These are phyloP conservation scores for Plantago elongata DNA, from an alignment of 257 asterid genomes.

Conservation along the genomic window DNA sequence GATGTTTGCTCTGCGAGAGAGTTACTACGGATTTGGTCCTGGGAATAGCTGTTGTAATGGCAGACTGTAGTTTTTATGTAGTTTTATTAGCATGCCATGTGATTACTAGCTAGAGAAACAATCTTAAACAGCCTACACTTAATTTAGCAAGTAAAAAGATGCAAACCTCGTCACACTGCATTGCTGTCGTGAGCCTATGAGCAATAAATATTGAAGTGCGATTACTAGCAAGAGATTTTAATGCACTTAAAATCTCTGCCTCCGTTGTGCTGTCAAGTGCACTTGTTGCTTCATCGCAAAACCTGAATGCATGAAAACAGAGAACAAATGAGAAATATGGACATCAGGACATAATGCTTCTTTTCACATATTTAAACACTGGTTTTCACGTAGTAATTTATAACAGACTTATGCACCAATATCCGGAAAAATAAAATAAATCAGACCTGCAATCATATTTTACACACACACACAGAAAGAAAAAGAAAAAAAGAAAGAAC, in stretches of 20 bases:
- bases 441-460: too few relatives aligned
- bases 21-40: too few relatives aligned
- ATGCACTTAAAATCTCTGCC: conserved; percentile 80
- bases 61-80: not conserved
- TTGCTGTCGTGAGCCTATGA: conserved; percentile 96
- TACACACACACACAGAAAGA: too few relatives aligned
- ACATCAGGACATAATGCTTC: too few relatives aligned
- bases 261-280: conserved; percentile 98
- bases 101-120: not conserved
- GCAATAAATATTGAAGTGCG: conserved; percentile 93
- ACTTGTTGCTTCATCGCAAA: conserved; percentile 99
- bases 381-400: too few relatives aligned
- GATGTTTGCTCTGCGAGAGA: too few relatives aligned
- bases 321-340: too few relatives aligned
- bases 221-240: conserved; percentile 65
- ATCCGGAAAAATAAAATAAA: too few relatives aligned
- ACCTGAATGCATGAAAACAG: conserved; percentile 39
- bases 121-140: not conserved
- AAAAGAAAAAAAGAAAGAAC: not conserved
- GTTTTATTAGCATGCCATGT: not conserved
- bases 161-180: conserved; percentile 96
- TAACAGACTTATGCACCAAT: too few relatives aligned
- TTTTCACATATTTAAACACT: too few relatives aligned
- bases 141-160: not conserved
- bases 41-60: not conserved